Evolutionary conservation across 2,329 filamentous ascomycete genomes (phyloP).

Genomic region (Myotisia sp.): DNA sequence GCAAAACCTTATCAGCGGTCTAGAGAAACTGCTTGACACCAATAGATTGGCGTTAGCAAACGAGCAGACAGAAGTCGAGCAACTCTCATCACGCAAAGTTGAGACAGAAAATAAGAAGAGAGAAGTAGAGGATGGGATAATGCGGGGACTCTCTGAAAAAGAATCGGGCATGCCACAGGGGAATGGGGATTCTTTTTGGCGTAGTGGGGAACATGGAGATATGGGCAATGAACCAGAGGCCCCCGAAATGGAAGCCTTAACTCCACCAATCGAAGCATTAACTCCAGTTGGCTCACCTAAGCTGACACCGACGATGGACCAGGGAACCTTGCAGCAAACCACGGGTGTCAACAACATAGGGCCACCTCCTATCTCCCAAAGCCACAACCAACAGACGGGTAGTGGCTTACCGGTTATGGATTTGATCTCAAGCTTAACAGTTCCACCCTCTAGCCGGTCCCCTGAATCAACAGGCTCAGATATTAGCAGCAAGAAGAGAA

Average conservation of each 20-base stretch:
- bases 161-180: slow-evolving; percentile 36
- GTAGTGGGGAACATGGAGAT: slow-evolving; percentile 1
- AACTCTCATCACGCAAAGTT: slow-evolving; percentile 51
- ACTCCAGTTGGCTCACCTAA: slow-evolving; percentile 45
- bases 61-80: slow-evolving; percentile 53
- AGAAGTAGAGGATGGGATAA: slow-evolving; percentile 81
- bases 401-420: no score
- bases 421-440: background rate
- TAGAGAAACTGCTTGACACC: slow-evolving; percentile 67
- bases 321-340: background rate
- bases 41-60: slow-evolving; percentile 55
- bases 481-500: slow-evolving; percentile 34
- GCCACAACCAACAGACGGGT: no score
- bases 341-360: slow-evolving; percentile 1
- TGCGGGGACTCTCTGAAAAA: slow-evolving; percentile 60
- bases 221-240: slow-evolving; percentile 9
- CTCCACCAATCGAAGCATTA: slow-evolving; percentile 69
- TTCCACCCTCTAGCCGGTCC: background rate
- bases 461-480: slow-evolving; percentile 9
- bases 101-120: slow-evolving; percentile 70
- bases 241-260: slow-evolving; percentile 31
- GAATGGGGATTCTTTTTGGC: slow-evolving; percentile 15
- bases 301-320: slow-evolving; percentile 13
- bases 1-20: slow-evolving; percentile 56
- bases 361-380: background rate